Evolutionary conservation across 208 protist genomes (phyloP), one percentile per base, ranked within the genome.

Genomic region (Acanthamoeba healyi): DNA sequence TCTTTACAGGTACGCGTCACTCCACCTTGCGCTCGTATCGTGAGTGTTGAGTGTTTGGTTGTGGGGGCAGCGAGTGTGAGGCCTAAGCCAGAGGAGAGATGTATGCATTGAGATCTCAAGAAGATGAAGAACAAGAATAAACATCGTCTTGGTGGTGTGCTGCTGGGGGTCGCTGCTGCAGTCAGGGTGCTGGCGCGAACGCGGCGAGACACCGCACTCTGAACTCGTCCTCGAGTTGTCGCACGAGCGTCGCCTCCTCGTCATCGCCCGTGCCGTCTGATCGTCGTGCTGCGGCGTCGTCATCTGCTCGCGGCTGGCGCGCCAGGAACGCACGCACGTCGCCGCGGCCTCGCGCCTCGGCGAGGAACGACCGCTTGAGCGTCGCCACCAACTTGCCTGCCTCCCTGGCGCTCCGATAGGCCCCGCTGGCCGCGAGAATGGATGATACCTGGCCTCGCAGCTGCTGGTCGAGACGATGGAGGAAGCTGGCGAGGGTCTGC

Each of bases 401-500:
- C 19, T 61, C 44, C 14, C 58, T 86, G 29, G 65, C 32, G 29
- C 36, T 2, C 51, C 67, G 67, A 12, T 79, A 24, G n/a, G 58
- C 5, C 38, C 29, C n/a, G 15, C 7, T n/a, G 15, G 17, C 3
- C 24, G 74, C 74, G 15, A 86, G 77, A 14, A 86, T 58, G n/a
- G 29, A 22, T 9, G 77, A 26, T 22, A 86, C 77, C 42, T 36
- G 44, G 9, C 32, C 17, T 0, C 77, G 77, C 46, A 86, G 46
- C 77, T 38, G 26, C 77, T 86, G 77, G 77, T 86, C 77, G 12
- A 86, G 46, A 26, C 46, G 77, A 36, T 86, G 77, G n/a, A 86
- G 9, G 77, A 86, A 36, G 44, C 29, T 86, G 44, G 19, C 14
- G 44, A 86, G 24, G 42, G 44, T 61, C 26, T 58, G 40, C 46